Evolutionary conservation across 805 yeast species (phyloP), one percentile per base, ranked within the genome.

Genomic region (Candida insectorum): DNA sequence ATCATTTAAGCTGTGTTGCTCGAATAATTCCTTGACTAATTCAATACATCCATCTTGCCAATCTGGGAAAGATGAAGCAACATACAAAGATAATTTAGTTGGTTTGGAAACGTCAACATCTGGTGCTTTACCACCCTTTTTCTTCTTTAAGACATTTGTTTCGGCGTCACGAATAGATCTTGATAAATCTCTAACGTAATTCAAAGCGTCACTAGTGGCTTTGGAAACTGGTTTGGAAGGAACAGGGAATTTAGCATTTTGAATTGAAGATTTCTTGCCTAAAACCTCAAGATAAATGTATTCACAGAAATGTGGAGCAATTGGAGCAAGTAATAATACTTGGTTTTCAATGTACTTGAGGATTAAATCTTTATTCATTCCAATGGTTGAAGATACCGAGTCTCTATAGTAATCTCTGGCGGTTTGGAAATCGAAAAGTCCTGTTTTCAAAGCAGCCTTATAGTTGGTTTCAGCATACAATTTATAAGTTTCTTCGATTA

Each of bases 361-460:
- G 25, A 87, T 81, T 44, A 93, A 73, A 51, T 85, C 95, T 48
- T 70, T 75, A 69, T 86, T 95, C 95, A 93, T 86, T 25, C 75
- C 77, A 16, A 62, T 59, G 17, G 34, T 51, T 21, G 71, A 61
- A 17, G 76, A 62, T 34, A 76, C 70, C 8, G 80, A 72, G 49
- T 93, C 98, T 68, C 98, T 81, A 71, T 93, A 93, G 69, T 82
- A 89, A 65, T 93, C 98, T 69, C 98, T 83, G 21, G 97, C 81
- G 36, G 88, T 77, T 68, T 89, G 97, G 75, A 81, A 84, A 60
- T 93, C 98, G 50, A 91, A 93, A 49, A 93, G 74, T 48, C 96
- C 97, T 34, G 72, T 72, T 67, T 91, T 91, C 60, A 93, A 75
- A 25, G 95, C 98, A 42, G 77, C 76, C 69, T 93, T 91, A 71